Evolutionary conservation across 1,284 basidiomycete species (phyloP), one percentile per base, ranked within the genome.

Genomic region (Heterobasidion irregulare): DNA sequence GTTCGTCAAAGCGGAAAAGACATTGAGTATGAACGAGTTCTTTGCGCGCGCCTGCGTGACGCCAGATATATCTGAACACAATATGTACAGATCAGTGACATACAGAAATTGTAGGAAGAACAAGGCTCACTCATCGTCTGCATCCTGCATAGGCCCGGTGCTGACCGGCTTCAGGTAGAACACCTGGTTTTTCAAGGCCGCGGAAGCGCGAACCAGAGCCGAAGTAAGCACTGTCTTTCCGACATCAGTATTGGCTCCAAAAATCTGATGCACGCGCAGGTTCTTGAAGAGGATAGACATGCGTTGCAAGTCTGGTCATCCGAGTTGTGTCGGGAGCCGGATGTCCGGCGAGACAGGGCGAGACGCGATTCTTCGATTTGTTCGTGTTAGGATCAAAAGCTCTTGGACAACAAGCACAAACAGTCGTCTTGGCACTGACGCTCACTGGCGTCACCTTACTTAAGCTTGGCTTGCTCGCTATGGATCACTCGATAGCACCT

Each of bases 151-250:
- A 0, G 85, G 76, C 1, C 94, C 94, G 0, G 94, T 95, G 66
- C 92, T 94, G 59, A 96, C 84, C 0, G 94, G 94, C 66, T 97
- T 98, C 58, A 97, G 73, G 65, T 97, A 97, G 63, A 84, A 88
- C 0, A 90, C 86, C 41, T 67, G 65, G 15, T 73, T 75, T 45
- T 74, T 70, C 33, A 65, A 70, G 0, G 70, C 65, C 0, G 84
- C 84, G 19, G 90, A 90, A 0, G 91, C 85, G 36, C 89, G 78
- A 47, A 85, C 80, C 35, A 98, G 81, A 2, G 91, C 92, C 2
- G 93, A 83, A 0, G 91, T 89, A 54, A 97, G 75, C 57, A 97
- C 76, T 0, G 94, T 96, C 73, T 98, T 97, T 33, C 94, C 94
- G 48, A 97, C 92, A 69, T 92, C 85, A 1, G 93, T 95, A 69